Conservation (phyloP, 2,329 filamentous ascomycete species). For the Incumbomyces lentus region DNA sequence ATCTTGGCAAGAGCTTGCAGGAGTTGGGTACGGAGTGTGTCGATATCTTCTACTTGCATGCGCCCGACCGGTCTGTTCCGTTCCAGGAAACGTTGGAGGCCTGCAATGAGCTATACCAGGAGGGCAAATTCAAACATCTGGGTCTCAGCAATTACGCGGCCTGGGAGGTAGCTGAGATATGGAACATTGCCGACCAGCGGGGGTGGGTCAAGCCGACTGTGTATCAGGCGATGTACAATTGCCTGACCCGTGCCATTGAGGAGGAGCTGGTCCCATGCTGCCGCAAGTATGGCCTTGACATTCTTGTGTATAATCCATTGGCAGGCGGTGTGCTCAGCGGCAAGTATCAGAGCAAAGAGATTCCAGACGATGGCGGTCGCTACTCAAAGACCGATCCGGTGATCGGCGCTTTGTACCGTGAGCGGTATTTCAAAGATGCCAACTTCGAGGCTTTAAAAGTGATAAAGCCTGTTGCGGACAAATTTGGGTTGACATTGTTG, state of each 20-base stretch:
- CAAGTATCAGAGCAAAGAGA: constrained; percentile 26
- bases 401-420: constrained; percentile 20
- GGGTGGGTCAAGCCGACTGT: constrained; percentile 35
- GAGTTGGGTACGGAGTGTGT: constrained; percentile 34
- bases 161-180: constrained; percentile 40
- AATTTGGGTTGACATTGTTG: constrained; percentile 32
- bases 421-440: constrained; percentile 32
- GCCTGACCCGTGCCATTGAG: constrained; percentile 30
- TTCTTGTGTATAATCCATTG: constrained; percentile 34
- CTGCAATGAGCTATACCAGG: constrained; percentile 36
- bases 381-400: constrained; percentile 13
- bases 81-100: constrained; percentile 38
- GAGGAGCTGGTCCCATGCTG: constrained; percentile 34
- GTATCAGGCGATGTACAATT: constrained; percentile 39
- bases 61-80: constrained; percentile 38
- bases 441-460: constrained; percentile 36
- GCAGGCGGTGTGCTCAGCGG: constrained; percentile 38
- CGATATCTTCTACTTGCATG: constrained; percentile 43
- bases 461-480: constrained; percentile 27
- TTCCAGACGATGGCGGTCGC: constrained; percentile 25
- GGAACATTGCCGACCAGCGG: constrained; percentile 33
- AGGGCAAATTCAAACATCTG: constrained; percentile 37
- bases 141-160: constrained; percentile 39
- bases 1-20: constrained; percentile 50
- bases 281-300: constrained; percentile 32